Percentiles rank a stretch among this genome's conserved stretches.
Evolutionary conservation across 1,139 yeast genomes (phyloP).

Genomic region (Debaryomycetaceae sp.): DNA sequence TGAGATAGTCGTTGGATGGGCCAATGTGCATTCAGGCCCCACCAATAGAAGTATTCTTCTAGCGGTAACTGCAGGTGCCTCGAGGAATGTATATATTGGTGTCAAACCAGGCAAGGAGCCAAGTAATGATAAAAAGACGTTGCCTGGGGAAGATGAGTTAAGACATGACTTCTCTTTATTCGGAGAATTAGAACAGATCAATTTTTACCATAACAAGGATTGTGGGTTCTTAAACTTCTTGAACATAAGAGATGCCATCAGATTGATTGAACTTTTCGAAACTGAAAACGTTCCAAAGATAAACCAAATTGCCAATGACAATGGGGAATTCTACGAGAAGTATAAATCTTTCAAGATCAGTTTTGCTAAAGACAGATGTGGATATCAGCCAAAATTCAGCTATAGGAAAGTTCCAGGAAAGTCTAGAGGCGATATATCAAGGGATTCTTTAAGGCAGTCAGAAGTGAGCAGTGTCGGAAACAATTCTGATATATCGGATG

Average conservation of each 20-base stretch:
- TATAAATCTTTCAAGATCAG: constrained; percentile 40
- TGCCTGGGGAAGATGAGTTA: constrained; percentile 43
- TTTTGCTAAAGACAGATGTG: constrained; percentile 49
- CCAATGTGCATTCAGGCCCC: constrained; percentile 43
- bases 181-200: constrained; percentile 47
- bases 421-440: not conserved
- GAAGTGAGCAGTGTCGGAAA: constrained; percentile 6
- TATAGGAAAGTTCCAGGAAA: constrained; percentile 31
- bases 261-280: constrained; percentile 33
- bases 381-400: constrained; percentile 45
- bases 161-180: constrained; percentile 36
- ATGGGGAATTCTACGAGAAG: constrained; percentile 36
- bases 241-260: constrained; percentile 38
- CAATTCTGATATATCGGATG: constrained; percentile 28
- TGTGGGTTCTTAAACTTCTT: constrained; percentile 47
- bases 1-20: constrained; percentile 47
- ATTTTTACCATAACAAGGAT: constrained; percentile 42
- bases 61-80: constrained; percentile 50
- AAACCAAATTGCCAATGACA: constrained; percentile 17
- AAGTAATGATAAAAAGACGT: constrained; percentile 12
- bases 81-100: constrained; percentile 48
- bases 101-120: constrained; percentile 25
- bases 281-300: constrained; percentile 16
- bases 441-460: constrained; percentile 1
- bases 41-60: constrained; percentile 34